Evolutionary conservation across 192 early-diverging fungal genomes (phyloP).

Genomic region (Coemansia sp.): DNA sequence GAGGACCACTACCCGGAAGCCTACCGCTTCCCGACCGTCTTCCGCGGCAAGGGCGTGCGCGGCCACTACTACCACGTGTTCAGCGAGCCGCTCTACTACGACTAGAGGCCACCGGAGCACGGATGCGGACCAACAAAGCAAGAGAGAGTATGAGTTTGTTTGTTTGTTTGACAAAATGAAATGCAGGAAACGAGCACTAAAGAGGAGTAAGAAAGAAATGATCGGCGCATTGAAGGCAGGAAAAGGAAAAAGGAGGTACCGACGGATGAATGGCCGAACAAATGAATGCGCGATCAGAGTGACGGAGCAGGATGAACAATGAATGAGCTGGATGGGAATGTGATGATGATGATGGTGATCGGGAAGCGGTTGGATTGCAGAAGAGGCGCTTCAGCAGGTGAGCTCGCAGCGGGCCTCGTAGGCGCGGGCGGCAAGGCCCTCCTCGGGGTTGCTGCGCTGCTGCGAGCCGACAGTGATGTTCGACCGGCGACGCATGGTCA

Average conservation of each 20-base stretch:
- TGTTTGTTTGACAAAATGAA: not conserved
- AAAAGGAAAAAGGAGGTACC: not conserved
- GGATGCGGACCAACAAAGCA: not conserved
- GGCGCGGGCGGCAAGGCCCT: constrained; percentile 8
- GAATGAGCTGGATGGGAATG: not conserved
- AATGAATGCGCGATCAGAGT: not conserved
- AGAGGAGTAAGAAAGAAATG: too few relatives aligned
- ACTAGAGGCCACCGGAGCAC: constrained; percentile 8
- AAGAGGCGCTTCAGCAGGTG: not conserved
- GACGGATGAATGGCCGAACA: not conserved
- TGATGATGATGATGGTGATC: constrained; percentile 1
- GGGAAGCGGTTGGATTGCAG: too few relatives aligned
- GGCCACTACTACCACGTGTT: constrained; percentile 80
- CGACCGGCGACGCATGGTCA: constrained; percentile 32
- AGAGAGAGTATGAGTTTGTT: not conserved
- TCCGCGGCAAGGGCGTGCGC: constrained; percentile 69
- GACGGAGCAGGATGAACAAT: not conserved
- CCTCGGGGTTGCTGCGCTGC: constrained; percentile 16
- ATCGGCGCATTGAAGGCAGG: too few relatives aligned
- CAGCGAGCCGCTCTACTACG: constrained; percentile 73
- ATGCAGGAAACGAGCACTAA: not conserved
- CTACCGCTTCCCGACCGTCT: constrained; percentile 67
- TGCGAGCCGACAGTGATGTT: constrained; percentile 41
- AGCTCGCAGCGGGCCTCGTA: constrained; percentile 28
- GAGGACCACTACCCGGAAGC: constrained; percentile 58